phyloP scores from a whole-genome alignment of 1,284 basidiomycete species.

The Phylloporus sp. region DNA sequence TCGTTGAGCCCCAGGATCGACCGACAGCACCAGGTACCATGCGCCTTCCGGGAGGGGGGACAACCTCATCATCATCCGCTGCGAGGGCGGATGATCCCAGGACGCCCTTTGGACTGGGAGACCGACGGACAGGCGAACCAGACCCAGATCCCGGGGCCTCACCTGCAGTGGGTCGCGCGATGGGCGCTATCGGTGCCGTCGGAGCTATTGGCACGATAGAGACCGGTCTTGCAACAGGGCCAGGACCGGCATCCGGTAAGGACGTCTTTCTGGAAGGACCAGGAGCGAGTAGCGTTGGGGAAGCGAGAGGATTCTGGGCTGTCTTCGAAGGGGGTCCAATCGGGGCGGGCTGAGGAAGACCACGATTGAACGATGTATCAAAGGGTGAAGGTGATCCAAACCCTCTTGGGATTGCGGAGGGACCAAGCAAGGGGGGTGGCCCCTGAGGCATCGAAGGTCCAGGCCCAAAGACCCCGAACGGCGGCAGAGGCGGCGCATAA shows the following conservation, averaged over 20 bases:
- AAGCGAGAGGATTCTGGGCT: slow-evolving; percentile 40
- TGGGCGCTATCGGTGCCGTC: slow-evolving; percentile 37
- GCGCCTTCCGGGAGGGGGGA: slow-evolving; percentile 52
- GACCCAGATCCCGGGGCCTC: slow-evolving; percentile 59
- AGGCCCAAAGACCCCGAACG: slow-evolving; percentile 52
- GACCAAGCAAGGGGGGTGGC: slow-evolving; percentile 49
- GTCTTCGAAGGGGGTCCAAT: slow-evolving; percentile 60
- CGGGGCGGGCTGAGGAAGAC: slow-evolving; percentile 49
- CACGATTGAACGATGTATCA: slow-evolving; percentile 48
- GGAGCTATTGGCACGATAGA: slow-evolving; percentile 42
- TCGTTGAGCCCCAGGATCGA: slow-evolving; percentile 47
- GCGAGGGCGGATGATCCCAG: slow-evolving; percentile 76
- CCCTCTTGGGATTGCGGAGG: slow-evolving; percentile 56
- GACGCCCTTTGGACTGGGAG: slow-evolving; percentile 74
- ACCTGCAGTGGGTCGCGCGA: slow-evolving; percentile 50
- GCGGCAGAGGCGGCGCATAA: slow-evolving; percentile 49
- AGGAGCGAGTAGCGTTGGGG: slow-evolving; percentile 43
- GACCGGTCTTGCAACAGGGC: slow-evolving; percentile 63
- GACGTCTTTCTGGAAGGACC: slow-evolving; percentile 40
- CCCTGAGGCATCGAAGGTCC: slow-evolving; percentile 47
- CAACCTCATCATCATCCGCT: slow-evolving; percentile 80
- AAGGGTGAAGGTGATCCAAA: slow-evolving; percentile 53
- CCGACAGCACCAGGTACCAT: slow-evolving; percentile 46
- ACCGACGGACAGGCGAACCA: slow-evolving; percentile 63
- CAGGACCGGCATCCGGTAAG: slow-evolving; percentile 47